Conservation (phyloP, 352 stramenopile species). For the Elongisporangium prolatum region DNA sequence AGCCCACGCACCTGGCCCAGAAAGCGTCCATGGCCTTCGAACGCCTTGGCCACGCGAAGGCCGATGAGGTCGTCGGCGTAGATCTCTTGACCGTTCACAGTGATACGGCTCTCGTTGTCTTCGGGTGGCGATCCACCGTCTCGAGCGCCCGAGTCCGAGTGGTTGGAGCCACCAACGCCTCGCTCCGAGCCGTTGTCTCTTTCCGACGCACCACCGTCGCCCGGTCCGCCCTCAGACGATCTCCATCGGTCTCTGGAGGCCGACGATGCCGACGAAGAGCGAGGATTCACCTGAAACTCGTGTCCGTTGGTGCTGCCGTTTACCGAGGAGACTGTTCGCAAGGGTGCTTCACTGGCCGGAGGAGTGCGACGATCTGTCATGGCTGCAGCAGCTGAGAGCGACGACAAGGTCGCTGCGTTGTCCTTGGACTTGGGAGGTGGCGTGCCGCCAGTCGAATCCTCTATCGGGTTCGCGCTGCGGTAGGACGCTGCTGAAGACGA, state of each 20-base stretch:
- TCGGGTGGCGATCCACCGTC: conserved; percentile 15
- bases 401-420: not conserved
- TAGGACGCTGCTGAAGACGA: not conserved
- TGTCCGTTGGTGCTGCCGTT: conserved; percentile 2
- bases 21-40: conserved; percentile 73
- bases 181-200: not conserved
- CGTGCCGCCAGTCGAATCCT: not conserved
- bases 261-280: not conserved
- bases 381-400: not conserved
- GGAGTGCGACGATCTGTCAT: not conserved
- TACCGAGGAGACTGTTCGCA: not conserved
- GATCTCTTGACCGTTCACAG: conserved; percentile 71
- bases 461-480: not conserved
- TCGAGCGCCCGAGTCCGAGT: not conserved
- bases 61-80: conserved; percentile 76
- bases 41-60: conserved; percentile 80
- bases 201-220: not conserved
- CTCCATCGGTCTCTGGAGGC: not conserved
- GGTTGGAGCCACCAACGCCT: not conserved
- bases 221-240: not conserved
- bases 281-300: not conserved
- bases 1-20: conserved; percentile 44
- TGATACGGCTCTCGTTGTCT: conserved; percentile 47
- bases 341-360: not conserved
- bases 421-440: not conserved